Evolutionary conservation across 805 yeast species (phyloP).

Genomic region (Metschnikowia orientalis): DNA sequence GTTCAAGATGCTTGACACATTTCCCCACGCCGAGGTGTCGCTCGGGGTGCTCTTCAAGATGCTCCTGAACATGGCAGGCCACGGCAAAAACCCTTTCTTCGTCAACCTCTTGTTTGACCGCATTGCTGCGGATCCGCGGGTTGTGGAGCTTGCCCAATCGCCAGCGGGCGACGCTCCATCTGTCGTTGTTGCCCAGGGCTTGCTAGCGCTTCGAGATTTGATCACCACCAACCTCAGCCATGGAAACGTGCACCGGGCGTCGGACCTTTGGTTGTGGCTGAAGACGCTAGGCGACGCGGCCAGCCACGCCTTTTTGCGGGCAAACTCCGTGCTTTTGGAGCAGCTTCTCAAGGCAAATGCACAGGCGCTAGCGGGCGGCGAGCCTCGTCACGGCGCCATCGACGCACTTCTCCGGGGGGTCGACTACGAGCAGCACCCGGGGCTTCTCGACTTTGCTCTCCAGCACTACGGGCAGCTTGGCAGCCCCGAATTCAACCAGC

Average conservation of each 20-base stretch:
- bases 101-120: slow-evolving; percentile 18
- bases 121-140: slow-evolving; percentile 1
- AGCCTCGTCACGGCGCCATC: too few species aligned
- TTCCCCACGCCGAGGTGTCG: slow-evolving; percentile 2
- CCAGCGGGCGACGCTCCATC: background rate
- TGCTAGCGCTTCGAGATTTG: slow-evolving; percentile 5
- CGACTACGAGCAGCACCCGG: slow-evolving; percentile 4
- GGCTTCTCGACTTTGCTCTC: slow-evolving; percentile 15
- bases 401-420: slow-evolving; percentile 1
- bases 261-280: slow-evolving; percentile 15
- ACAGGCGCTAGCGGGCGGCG: slow-evolving; percentile 1
- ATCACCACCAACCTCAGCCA: slow-evolving; percentile 13
- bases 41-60: slow-evolving; percentile 5
- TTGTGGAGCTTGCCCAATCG: background rate
- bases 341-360: slow-evolving; percentile 3
- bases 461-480: slow-evolving; percentile 18
- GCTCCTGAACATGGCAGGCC: slow-evolving; percentile 9
- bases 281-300: background rate
- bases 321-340: slow-evolving; percentile 3
- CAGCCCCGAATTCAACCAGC: slow-evolving; percentile 11
- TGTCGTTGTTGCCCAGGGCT: background rate
- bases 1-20: slow-evolving; percentile 7
- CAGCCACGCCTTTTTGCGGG: slow-evolving; percentile 4
- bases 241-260: slow-evolving; percentile 16
- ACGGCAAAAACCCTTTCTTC: slow-evolving; percentile 14